Evolutionary conservation across 2,329 filamentous ascomycete species (phyloP), one percentile per base, ranked within the genome.

Genomic region (Penicillium fuscoglaucum): DNA sequence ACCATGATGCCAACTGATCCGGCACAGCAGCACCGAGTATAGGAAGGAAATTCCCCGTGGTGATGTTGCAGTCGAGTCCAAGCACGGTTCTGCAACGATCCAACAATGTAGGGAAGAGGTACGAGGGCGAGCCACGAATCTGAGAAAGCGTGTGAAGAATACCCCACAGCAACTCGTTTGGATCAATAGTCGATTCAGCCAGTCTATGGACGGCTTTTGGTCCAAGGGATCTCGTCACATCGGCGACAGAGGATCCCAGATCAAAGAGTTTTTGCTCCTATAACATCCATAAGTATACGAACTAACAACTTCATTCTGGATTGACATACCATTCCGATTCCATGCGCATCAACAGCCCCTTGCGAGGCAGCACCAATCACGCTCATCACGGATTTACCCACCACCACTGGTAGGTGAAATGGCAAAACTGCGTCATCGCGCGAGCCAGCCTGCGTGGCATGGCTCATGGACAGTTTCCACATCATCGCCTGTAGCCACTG

Each of bases 361-460:
- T 87, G 87, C 0, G 89, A 89, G 66, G 95, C 91, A 54, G 89
- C 85, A 2, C 87, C 85, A 5, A 89, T 87, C 74, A 93, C 85
- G 9, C 83, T 83, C 63, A 84, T 79, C 15, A 90, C 70, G 54
- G 90, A 86, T 52, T 84, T 82, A 0, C 87, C 82, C 59, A 90
- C 82, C 54, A 87, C 79, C 12, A 87, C 80, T 1, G 87, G 84
- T 55, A 87, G 87, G 55, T 85, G 82, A 63, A 88, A 89, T 0
- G 85, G 83, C 60, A 88, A 80, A 47, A 84, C 82, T 52, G 81
- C 80, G 57, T 89, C 83, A 7, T 72, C 67, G 2, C 79, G 73
- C 0, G 85, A 79, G 3, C 80, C 80, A 33, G 83, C 85, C 33
- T 85, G 87, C 21, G 89, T 79, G 17, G 85, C 81, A 39, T 85